Evolutionary conservation across 192 early-diverging fungal species (phyloP).

Genomic region (Coemansia asiatica): DNA sequence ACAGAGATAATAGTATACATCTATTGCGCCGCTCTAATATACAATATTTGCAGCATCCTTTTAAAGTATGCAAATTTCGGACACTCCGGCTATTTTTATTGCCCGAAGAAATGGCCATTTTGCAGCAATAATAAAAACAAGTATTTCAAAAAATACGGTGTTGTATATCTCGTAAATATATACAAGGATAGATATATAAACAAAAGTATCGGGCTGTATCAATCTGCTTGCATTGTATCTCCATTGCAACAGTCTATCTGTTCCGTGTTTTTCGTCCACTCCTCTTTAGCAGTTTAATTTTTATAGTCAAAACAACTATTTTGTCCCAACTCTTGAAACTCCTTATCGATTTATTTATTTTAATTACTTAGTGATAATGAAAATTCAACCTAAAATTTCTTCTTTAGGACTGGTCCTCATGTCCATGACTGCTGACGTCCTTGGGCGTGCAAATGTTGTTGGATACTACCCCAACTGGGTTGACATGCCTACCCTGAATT

Average conservation of each 20-base stretch:
- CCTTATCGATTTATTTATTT: background rate
- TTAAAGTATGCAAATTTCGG: background rate
- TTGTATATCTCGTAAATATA: background rate
- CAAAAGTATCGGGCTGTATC: too few species aligned
- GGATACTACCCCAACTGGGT: slow-evolving; percentile 43
- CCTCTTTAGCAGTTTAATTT: background rate
- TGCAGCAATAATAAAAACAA: background rate
- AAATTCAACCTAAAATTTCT: background rate
- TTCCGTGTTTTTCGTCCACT: background rate
- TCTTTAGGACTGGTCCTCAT: background rate
- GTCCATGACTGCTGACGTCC: background rate
- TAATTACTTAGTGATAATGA: background rate
- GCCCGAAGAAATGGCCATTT: background rate
- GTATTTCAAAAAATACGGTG: background rate
- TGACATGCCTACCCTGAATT: slow-evolving; percentile 15
- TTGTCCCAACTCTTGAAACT: too few species aligned
- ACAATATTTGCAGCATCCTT: background rate
- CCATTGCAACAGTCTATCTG: slow-evolving; percentile 5
- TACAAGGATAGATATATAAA: background rate
- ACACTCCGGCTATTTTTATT: background rate
- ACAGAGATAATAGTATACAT: background rate
- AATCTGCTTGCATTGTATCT: background rate
- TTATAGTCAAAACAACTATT: background rate
- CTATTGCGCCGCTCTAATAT: background rate
- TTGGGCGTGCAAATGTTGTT: slow-evolving; percentile 24